Evolutionary conservation across 2,329 filamentous ascomycete genomes (phyloP).

Genomic region (Curvularia sp.): DNA sequence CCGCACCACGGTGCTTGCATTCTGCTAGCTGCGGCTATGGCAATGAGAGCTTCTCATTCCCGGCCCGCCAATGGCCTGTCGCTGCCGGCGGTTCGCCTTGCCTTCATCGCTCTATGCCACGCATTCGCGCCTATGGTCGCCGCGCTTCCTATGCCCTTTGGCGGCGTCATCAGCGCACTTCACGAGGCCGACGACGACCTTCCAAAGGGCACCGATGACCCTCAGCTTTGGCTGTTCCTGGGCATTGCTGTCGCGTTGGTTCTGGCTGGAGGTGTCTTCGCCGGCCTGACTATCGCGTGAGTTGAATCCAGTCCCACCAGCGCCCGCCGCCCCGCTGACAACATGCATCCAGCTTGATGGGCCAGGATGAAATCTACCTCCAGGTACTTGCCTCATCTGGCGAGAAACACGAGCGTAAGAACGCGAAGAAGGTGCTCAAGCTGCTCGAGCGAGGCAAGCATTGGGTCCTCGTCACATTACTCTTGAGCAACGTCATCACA

Average conservation of each 20-base stretch:
- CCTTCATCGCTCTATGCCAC: constrained; percentile 42
- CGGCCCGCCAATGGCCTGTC: constrained; percentile 42
- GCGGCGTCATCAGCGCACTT: constrained; percentile 31
- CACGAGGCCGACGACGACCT: constrained; percentile 35
- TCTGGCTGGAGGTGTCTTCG: constrained; percentile 88
- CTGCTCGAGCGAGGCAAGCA: constrained; percentile 90
- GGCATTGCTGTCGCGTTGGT: constrained; percentile 81
- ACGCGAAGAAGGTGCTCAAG: constrained; percentile 80
- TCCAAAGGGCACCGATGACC: constrained; percentile 58
- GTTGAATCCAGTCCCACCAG: constrained; percentile 42
- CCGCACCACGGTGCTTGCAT: constrained; percentile 24
- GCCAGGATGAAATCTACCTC: constrained; percentile 92
- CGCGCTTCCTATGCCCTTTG: constrained; percentile 44
- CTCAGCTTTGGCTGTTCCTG: constrained; percentile 81
- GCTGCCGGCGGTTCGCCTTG: constrained; percentile 34
- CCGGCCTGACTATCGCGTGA: constrained; percentile 87
- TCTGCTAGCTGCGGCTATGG: constrained; percentile 33
- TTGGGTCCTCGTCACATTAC: constrained; percentile 94
- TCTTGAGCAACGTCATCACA: constrained; percentile 96
- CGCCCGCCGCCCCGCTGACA: constrained; percentile 39
- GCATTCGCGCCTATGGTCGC: constrained; percentile 44
- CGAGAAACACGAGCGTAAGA: constrained; percentile 82
- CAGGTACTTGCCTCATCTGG: constrained; percentile 90
- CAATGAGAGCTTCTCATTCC: constrained; percentile 39
- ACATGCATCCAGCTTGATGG: constrained; percentile 61